Conservation (phyloP, 805 yeast genomes). For the Starmerella apis region DNA sequence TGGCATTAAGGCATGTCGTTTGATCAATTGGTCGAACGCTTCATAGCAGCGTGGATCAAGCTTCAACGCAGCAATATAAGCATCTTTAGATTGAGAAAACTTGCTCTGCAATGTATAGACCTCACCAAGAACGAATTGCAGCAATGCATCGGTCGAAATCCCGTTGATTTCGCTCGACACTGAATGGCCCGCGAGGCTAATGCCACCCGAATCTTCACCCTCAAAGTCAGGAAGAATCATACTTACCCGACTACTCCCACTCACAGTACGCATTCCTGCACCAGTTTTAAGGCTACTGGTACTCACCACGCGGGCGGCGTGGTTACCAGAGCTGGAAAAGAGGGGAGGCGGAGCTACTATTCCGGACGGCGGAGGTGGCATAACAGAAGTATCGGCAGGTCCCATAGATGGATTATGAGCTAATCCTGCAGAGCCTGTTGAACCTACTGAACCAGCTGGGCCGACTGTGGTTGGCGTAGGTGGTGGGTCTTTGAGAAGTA, state of each 20-base stretch:
- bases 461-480: not conserved
- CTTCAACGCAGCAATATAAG: slow-evolving; percentile 72
- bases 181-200: not conserved
- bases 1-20: slow-evolving; percentile 67
- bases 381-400: not conserved
- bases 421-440: not conserved
- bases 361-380: not conserved
- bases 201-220: slow-evolving; percentile 8
- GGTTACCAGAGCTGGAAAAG: not conserved
- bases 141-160: slow-evolving; percentile 72
- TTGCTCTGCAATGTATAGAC: slow-evolving; percentile 74
- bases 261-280: slow-evolving; percentile 15
- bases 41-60: slow-evolving; percentile 90
- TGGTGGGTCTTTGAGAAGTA: slow-evolving; percentile 34
- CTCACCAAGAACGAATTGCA: slow-evolving; percentile 76
- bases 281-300: slow-evolving; percentile 21
- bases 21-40: slow-evolving; percentile 71
- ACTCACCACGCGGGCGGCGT: slow-evolving; percentile 14
- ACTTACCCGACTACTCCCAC: slow-evolving; percentile 19
- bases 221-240: slow-evolving; percentile 18
- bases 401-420: not conserved
- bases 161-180: slow-evolving; percentile 53
- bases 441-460: not conserved
- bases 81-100: slow-evolving; percentile 74
- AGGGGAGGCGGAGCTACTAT: not conserved